phyloP scores from a whole-genome alignment of 306 rosid species.

The Rosa persica region DNA sequence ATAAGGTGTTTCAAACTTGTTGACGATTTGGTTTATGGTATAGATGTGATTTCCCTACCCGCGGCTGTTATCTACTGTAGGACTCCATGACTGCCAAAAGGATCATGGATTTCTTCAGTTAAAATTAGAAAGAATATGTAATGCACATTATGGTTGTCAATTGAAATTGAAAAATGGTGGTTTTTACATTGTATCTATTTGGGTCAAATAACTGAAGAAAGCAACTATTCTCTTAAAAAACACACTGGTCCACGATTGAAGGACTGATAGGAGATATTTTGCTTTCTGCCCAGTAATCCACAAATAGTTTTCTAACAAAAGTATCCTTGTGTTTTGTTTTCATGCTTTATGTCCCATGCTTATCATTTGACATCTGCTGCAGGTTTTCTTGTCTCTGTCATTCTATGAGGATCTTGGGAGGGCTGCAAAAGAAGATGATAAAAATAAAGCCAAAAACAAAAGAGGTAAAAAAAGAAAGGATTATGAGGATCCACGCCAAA shows the following conservation, averaged over 20 bases:
- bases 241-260: neutral
- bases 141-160: neutral
- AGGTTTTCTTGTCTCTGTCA: slow-evolving; percentile 80
- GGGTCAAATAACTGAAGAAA: too few relatives aligned
- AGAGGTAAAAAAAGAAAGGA: slow-evolving; percentile 63
- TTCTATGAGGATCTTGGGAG: slow-evolving; percentile 81
- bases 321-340: neutral
- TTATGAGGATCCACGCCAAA: slow-evolving; percentile 52
- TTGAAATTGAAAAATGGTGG: neutral
- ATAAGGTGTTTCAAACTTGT: neutral
- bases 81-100: neutral
- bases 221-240: neutral
- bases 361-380: slow-evolving; percentile 36
- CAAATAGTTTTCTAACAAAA: neutral
- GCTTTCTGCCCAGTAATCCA: neutral
- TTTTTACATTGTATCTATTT: neutral
- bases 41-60: neutral
- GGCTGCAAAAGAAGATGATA: slow-evolving; percentile 52
- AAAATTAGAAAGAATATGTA: neutral
- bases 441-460: slow-evolving; percentile 53
- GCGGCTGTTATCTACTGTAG: neutral
- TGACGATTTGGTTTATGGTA: neutral
- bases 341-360: neutral
- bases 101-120: neutral
- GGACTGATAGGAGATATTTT: neutral